A percentile compares a stretch with the other conserved stretches of the same genome.
These are phyloP conservation scores for Pachysandra terminalis DNA, from an alignment of 164 flowering plant species.

Conservation along the genomic window DNA sequence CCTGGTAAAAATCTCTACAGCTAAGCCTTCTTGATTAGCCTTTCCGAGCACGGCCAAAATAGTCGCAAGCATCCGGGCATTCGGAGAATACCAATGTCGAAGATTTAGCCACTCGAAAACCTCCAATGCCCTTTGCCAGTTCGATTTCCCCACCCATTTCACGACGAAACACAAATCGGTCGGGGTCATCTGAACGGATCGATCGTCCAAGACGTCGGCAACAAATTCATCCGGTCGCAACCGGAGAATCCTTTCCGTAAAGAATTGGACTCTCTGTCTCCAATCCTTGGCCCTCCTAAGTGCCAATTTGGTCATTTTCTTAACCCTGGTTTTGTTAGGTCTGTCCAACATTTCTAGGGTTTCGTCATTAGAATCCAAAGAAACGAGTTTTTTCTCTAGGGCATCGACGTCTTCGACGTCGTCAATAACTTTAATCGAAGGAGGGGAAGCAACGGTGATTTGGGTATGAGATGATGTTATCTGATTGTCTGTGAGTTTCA, in stretches of 20 bases:
- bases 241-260: slow-evolving; percentile 61
- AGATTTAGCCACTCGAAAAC: slow-evolving; percentile 90
- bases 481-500: slow-evolving; percentile 37
- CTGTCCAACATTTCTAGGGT: slow-evolving; percentile 39
- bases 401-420: slow-evolving; percentile 5
- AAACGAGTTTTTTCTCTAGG: slow-evolving; percentile 4
- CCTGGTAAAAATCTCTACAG: slow-evolving; percentile 65
- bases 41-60: slow-evolving; percentile 79
- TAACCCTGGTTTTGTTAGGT: slow-evolving; percentile 50
- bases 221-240: slow-evolving; percentile 64
- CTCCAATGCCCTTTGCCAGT: slow-evolving; percentile 90
- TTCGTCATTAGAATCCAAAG: slow-evolving; percentile 26
- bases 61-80: slow-evolving; percentile 81
- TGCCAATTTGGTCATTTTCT: slow-evolving; percentile 83
- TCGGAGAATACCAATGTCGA: slow-evolving; percentile 79
- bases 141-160: slow-evolving; percentile 76
- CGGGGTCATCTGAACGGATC: slow-evolving; percentile 81
- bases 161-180: slow-evolving; percentile 87
- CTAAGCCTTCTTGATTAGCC: slow-evolving; percentile 78
- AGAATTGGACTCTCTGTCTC: slow-evolving; percentile 69
- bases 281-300: slow-evolving; percentile 85
- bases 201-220: slow-evolving; percentile 76
- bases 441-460: neutral
- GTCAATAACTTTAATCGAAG: too few relatives aligned
- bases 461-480: slow-evolving; percentile 22